Base-by-base conservation (phyloP, 2,329 filamentous ascomycete genomes). In the Ceratocystis diversiconidia region DNA sequence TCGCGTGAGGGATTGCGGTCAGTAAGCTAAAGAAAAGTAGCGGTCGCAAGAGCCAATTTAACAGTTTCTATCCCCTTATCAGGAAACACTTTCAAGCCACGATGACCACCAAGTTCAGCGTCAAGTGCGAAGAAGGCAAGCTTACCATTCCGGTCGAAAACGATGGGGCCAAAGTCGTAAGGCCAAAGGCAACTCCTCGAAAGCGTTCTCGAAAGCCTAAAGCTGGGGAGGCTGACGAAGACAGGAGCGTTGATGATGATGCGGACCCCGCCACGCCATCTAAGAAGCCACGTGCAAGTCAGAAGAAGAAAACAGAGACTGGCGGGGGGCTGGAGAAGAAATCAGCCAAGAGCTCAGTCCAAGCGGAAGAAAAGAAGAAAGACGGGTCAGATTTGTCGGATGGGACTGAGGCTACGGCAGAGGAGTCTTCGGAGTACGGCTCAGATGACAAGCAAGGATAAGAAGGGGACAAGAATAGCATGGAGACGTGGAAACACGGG, bases 11-110 rank as follows among this genome's bases (percentile, higher is more conserved):
- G 36, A 36, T 19, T 65, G 36, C 52, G 63, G 63, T 65, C 19
- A 52, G 48, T 52, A 15, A 25, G 12, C 5, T 17, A 30, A 15
- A 15, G 10, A 32, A 7, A 48, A 10, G 1, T 19, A 12, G 17
- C 32, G 4, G 10, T 30, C 5, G 10, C 7, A 50, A 19, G 5
- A 41, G 19, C 28, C 12, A 19, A 8, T 10, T 19, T 46, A 32
- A 12, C 43, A 17, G 32, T 32, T 12, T 25, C n/a, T 17, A 48
- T 17, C 17, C 19, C 12, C 10, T 28, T 17, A 28, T 32, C 52
- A 59, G 63, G 6, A 52, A 65, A 28, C 55, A 41, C 41, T 65
- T 61, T 44, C 64, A 52, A 36, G 57, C 55, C 44, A 65, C n/a
- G 8, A 43, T 62, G 64, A 19, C 43, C 48, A 28, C 48, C 48